Evolutionary conservation across 192 early-diverging fungal species (phyloP).

Genomic region (Spinellus fusiger): DNA sequence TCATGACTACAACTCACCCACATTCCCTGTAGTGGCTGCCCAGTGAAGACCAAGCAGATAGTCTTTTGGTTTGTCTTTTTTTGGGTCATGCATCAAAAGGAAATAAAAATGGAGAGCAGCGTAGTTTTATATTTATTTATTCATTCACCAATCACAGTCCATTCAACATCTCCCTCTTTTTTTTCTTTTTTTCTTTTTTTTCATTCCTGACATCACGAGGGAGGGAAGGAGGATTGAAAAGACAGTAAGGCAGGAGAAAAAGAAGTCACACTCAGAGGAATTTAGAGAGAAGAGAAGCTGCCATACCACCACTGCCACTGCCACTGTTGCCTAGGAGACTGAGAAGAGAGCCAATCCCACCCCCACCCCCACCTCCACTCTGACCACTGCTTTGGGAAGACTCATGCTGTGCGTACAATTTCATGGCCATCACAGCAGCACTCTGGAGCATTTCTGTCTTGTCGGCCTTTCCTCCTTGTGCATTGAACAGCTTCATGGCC

Average conservation of each 20-base stretch:
- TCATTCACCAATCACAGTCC: too few relatives aligned
- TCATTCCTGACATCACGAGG: too few relatives aligned
- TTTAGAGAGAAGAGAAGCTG: constrained; percentile 21
- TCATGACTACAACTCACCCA: constrained; percentile 35
- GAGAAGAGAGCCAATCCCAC: constrained; percentile 27
- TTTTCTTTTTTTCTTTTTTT: too few relatives aligned
- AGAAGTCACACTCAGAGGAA: constrained; percentile 22
- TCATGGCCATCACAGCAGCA: constrained; percentile 34
- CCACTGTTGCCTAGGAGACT: constrained; percentile 20
- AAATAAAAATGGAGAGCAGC: neutral
- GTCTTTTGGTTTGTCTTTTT: constrained; percentile 16
- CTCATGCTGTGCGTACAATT: constrained; percentile 23
- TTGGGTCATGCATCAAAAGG: constrained; percentile 6
- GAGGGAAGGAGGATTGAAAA: neutral
- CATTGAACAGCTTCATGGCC: constrained; percentile 29
- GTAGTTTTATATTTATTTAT: constrained; percentile 3
- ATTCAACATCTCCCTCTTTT: too few relatives aligned
- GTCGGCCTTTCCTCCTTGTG: constrained; percentile 15
- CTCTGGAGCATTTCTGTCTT: constrained; percentile 26
- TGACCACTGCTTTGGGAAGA: neutral
- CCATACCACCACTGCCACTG: constrained; percentile 18
- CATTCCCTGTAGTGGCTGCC: constrained; percentile 47
- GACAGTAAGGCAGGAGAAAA: neutral
- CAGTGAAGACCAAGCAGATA: constrained; percentile 38
- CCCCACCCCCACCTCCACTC: constrained; percentile 1